These are phyloP conservation scores for Fusarium subglutinans DNA, from an alignment of 2,329 filamentous ascomycete species.

Conservation along the genomic window DNA sequence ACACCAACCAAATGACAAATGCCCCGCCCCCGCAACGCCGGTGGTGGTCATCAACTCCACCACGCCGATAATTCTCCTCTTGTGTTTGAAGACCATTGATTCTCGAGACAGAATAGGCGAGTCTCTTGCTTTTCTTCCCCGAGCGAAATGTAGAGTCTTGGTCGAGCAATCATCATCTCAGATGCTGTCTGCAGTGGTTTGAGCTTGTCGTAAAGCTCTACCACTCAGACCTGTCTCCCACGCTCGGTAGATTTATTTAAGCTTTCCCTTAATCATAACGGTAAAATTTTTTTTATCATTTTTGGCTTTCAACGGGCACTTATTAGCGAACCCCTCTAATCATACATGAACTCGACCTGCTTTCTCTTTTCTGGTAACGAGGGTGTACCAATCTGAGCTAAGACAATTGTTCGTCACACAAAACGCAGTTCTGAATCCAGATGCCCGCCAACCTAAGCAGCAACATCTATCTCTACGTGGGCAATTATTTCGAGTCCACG, in stretches of 20 bases:
- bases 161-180: neutral
- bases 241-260: conserved; percentile 1
- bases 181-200: neutral
- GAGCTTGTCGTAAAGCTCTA: neutral
- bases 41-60: conserved; percentile 22
- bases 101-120: neutral
- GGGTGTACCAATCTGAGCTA: neutral
- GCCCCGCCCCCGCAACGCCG: conserved; percentile 37
- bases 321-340: conserved; percentile 2
- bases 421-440: neutral
- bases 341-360: neutral
- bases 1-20: neutral
- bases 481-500: conserved; percentile 12
- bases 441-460: conserved; percentile 3
- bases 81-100: neutral
- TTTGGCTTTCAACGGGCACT: conserved; percentile 11
- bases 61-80: conserved; percentile 20
- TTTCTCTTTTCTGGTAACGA: neutral
- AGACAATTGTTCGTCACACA: neutral
- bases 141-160: neutral
- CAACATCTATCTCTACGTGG: neutral
- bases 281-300: neutral
- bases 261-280: conserved; percentile 12
- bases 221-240: neutral
- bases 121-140: neutral